Percentiles rank a stretch among this genome's conserved stretches.
phyloP scores from a whole-genome alignment of 2,329 filamentous ascomycete species.

The Elsinoe fawcettii region DNA sequence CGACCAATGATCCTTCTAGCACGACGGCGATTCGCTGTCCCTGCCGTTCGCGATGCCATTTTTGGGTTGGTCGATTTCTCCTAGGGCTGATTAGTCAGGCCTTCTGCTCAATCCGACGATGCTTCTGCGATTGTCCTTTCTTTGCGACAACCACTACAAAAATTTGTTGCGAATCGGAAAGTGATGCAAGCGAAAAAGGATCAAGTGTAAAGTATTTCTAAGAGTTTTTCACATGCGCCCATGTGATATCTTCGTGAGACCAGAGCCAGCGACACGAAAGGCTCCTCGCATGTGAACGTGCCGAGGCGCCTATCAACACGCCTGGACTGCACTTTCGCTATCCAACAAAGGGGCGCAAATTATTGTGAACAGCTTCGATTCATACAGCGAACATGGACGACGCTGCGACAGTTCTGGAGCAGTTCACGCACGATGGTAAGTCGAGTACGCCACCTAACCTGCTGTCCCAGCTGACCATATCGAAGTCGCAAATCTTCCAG shows the following conservation, averaged over 20 bases:
- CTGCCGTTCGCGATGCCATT: not conserved
- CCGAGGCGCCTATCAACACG: not conserved
- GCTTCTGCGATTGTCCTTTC: not conserved
- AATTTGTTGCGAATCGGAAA: not conserved
- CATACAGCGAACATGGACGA: slow-evolving; percentile 48
- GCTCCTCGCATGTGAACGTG: not conserved
- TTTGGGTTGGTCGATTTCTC: not conserved
- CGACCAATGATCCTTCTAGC: not conserved
- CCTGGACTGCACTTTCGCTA: not conserved
- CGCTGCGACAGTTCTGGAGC: slow-evolving; percentile 64
- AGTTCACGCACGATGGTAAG: slow-evolving; percentile 62
- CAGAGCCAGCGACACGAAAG: not conserved
- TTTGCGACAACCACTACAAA: not conserved
- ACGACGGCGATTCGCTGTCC: not conserved
- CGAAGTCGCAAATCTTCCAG: slow-evolving; percentile 65
- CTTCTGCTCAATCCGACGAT: not conserved
- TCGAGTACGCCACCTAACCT: slow-evolving; percentile 9
- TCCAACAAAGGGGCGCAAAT: no score
- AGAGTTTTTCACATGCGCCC: not conserved
- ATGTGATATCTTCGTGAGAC: slow-evolving; percentile 6
- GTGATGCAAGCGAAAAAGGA: not conserved
- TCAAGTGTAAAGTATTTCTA: not conserved
- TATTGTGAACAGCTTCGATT: no score
- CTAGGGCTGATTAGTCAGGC: slow-evolving; percentile 11
- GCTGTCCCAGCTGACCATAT: slow-evolving; percentile 3